A percentile compares a stretch with the other conserved stretches of the same genome.
These are phyloP conservation scores for Quercus alba DNA, from an alignment of 306 rosid species.

Conservation along the genomic window DNA sequence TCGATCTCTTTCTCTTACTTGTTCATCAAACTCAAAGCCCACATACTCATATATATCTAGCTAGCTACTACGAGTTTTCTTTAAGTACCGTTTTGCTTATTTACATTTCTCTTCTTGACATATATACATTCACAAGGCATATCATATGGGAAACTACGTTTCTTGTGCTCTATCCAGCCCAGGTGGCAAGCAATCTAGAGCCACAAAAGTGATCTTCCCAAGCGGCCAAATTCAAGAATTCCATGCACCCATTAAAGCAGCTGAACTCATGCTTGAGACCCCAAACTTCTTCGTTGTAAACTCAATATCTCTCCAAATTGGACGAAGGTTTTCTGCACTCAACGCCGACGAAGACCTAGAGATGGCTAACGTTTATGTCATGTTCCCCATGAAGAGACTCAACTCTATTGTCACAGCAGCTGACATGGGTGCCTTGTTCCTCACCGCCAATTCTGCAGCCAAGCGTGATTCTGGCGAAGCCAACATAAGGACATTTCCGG, in stretches of 20 bases:
- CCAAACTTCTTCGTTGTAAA: constrained; percentile 69
- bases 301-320: constrained; percentile 44
- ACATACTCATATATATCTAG: too few relatives aligned
- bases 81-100: background rate
- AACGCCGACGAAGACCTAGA: constrained; percentile 79
- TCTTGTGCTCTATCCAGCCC: constrained; percentile 55
- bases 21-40: too few relatives aligned
- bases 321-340: constrained; percentile 58
- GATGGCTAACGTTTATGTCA: constrained; percentile 43
- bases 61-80: too few relatives aligned
- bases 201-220: constrained; percentile 61
- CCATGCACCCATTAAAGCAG: constrained; percentile 44
- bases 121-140: background rate
- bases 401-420: constrained; percentile 52
- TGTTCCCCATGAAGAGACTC: constrained; percentile 78
- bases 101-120: background rate
- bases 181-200: constrained; percentile 33
- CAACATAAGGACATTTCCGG: constrained; percentile 32
- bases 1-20: background rate
- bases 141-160: constrained; percentile 78
- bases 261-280: constrained; percentile 80
- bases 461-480: constrained; percentile 19
- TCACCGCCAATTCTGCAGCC: constrained; percentile 37
- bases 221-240: constrained; percentile 48
- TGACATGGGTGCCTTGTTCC: constrained; percentile 61